phyloP scores from a whole-genome alignment of 2,329 filamentous ascomycete species.

The Phoma sp. region DNA sequence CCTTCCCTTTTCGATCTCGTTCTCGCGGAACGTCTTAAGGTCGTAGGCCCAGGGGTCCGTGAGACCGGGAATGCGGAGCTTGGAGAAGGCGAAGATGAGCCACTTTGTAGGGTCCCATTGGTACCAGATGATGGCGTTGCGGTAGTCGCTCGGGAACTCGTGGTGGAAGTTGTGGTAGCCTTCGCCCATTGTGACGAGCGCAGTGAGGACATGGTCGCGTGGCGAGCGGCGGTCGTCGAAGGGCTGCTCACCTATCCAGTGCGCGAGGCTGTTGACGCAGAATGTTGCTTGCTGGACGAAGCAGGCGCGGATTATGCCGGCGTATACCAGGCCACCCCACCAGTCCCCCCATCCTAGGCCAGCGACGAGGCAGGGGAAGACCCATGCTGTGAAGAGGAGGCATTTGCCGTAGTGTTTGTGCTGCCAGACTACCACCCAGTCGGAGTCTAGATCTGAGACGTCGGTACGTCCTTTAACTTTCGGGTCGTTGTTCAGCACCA shows the following conservation, averaged over 20 bases:
- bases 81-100: conserved; percentile 45
- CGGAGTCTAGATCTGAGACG: conserved; percentile 58
- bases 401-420: conserved; percentile 55
- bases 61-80: conserved; percentile 28
- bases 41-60: conserved; percentile 43
- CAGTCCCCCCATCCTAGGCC: conserved; percentile 58
- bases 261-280: conserved; percentile 60
- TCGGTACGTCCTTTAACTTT: conserved; percentile 57
- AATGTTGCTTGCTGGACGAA: conserved; percentile 60
- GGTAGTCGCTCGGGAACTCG: conserved; percentile 51
- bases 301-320: conserved; percentile 56
- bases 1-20: conserved; percentile 51
- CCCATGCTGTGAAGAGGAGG: conserved; percentile 50
- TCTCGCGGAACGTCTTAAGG: conserved; percentile 49
- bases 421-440: conserved; percentile 56
- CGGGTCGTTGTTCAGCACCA: conserved; percentile 59
- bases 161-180: conserved; percentile 53
- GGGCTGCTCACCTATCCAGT: conserved; percentile 57
- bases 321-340: conserved; percentile 56
- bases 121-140: conserved; percentile 48
- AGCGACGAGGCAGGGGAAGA: conserved; percentile 54
- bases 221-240: conserved; percentile 50
- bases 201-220: conserved; percentile 48
- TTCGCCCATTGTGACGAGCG: conserved; percentile 50
- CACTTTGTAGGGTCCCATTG: conserved; percentile 52